These are phyloP conservation scores for Fistulifera solaris DNA, from an alignment of 108 stramenopile genomes.

Conservation along the genomic window DNA sequence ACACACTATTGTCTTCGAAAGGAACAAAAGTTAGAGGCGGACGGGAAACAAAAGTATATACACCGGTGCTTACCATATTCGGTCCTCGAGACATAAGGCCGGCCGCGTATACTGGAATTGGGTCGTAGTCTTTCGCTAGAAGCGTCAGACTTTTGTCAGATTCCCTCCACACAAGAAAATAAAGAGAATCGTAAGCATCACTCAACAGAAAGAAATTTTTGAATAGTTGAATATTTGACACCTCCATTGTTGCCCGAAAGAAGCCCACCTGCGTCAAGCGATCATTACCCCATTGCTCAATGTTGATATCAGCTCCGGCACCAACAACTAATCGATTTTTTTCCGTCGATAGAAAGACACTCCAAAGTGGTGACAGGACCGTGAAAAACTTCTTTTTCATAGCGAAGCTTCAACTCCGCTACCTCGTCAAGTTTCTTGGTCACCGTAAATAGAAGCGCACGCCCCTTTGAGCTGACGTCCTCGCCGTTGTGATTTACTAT, in stretches of 20 bases:
- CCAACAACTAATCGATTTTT: conserved; percentile 61
- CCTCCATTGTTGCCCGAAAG: conserved; percentile 81
- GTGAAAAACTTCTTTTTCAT: conserved; percentile 75
- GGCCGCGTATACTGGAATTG: conserved; percentile 69
- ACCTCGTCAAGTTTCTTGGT: conserved; percentile 11
- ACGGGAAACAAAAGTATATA: no score
- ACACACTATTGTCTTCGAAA: conserved; percentile 50
- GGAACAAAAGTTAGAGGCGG: no score
- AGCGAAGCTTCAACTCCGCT: conserved; percentile 40
- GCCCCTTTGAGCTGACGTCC: conserved; percentile 67
- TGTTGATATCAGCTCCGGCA: conserved; percentile 78
- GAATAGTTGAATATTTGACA: conserved; percentile 69
- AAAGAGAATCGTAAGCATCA: conserved; percentile 81
- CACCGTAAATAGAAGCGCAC: conserved; percentile 58
- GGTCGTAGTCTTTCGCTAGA: conserved; percentile 83
- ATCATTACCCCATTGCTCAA: conserved; percentile 80
- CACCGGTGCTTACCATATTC: conserved; percentile 14
- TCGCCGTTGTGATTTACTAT: conserved; percentile 71
- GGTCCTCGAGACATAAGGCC: conserved; percentile 75
- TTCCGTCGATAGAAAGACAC: conserved; percentile 63
- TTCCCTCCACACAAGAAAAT: conserved; percentile 84
- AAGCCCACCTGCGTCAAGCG: conserved; percentile 86
- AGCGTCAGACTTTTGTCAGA: conserved; percentile 81
- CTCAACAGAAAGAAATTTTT: conserved; percentile 74
- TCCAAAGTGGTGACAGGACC: conserved; percentile 72